Evolutionary conservation across 2,329 filamentous ascomycete genomes (phyloP), one percentile per base, ranked within the genome.

Genomic region (Myriosclerotinia scirpicola): DNA sequence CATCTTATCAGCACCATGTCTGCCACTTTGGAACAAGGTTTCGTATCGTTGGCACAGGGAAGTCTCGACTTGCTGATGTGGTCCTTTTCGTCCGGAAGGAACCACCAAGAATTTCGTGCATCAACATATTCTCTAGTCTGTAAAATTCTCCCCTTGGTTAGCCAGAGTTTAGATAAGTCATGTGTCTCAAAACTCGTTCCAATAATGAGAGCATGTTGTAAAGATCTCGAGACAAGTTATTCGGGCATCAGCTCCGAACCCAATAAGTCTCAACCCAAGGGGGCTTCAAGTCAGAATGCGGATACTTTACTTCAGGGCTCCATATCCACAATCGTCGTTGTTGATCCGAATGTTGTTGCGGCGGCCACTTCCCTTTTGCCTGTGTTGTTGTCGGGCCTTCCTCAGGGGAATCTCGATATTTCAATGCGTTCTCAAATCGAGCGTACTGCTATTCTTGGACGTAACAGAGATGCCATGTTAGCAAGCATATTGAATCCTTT

Each of bases 401-500:
- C 89, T 1, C 85, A 90, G 66, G 81, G 86, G 60, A 82, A 87
- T 74, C 79, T 96, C 48, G 85, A 90, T n/a, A 85, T 89, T 11
- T 85, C 90, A 2, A 76, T 92, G 26, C 88, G 94, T 63, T 85
- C 88, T 14, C 86, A 92, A 59, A 82, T 97, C 69, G 92, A 97
- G 74, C 90, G 91, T 70, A 91, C 91, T 3, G 90, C 92, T 26
- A 89, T 97, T 66, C 79, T 97, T 30, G 85, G 83, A 6, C 82
- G 84, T 67, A 83, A 89, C 76, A 88, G 87, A 74, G 82, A 88
- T 42, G 89, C 90, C 53, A 91, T 97, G 84, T 75, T 95, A 14
- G 87, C 92, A 7, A 94, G 92, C 76, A 87, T 96, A 15, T 80
- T 97, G 67, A 92, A 95, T 77, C 91, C 92, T 0, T 86, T 88